phyloP scores from a whole-genome alignment of 139 green algal species.

The Raphidocelis subcapitata region DNA sequence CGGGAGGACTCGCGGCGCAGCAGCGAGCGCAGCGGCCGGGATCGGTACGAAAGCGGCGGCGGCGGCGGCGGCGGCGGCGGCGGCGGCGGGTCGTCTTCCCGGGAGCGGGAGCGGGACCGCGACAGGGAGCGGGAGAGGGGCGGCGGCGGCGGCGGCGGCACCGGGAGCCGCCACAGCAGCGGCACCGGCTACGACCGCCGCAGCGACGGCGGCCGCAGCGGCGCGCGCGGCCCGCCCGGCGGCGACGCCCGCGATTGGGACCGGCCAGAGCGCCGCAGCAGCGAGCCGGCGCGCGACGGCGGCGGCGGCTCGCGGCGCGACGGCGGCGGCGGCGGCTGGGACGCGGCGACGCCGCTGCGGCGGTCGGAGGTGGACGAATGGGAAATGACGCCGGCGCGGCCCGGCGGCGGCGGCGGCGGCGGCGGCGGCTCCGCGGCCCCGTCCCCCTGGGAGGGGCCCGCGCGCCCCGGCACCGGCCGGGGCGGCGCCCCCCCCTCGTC shows the following conservation, averaged over 20 bases:
- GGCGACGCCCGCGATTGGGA: neutral
- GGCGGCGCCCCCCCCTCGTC: neutral
- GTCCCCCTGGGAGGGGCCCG: slow-evolving; percentile 14
- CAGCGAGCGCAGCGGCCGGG: slow-evolving; percentile 8
- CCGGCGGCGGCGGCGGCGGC: neutral
- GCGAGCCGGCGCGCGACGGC: neutral
- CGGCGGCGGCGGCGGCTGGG: slow-evolving; percentile 28
- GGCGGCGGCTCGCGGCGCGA: slow-evolving; percentile 4
- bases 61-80: slow-evolving; percentile 3
- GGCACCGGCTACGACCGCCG: slow-evolving; percentile 16
- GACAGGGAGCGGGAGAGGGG: neutral
- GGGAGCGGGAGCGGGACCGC: neutral
- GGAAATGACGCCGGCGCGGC: slow-evolving; percentile 53
- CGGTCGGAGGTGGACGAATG: slow-evolving; percentile 50
- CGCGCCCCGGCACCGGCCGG: neutral
- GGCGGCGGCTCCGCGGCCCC: slow-evolving; percentile 3
- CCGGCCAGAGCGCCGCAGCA: neutral
- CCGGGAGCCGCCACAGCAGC: slow-evolving; percentile 34
- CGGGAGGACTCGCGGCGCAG: neutral
- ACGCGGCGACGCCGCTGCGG: slow-evolving; percentile 28
- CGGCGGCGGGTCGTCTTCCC: neutral
- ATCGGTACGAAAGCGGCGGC: neutral
- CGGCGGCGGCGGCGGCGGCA: slow-evolving; percentile 10
- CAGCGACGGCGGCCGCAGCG: neutral
- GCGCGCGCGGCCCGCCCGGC: neutral